Base-by-base conservation (phyloP, 2,329 filamentous ascomycete species). In the Clonostachys solani region DNA sequence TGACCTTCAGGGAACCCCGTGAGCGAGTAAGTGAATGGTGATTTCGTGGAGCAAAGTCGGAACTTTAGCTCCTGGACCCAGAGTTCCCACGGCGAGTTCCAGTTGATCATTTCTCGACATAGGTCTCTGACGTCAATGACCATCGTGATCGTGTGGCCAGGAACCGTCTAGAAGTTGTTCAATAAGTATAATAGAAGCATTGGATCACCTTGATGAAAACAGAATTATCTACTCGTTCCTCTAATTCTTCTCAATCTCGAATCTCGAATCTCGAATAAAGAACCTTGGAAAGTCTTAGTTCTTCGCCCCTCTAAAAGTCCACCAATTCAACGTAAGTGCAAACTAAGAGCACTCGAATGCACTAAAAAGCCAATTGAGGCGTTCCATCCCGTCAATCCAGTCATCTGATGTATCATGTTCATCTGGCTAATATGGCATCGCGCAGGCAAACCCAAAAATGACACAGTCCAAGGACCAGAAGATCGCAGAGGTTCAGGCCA, bases 401-500 rank as follows among this genome's bases (percentile, higher is more conserved):
- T 16, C 16, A 43, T 33, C 12, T 29, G 6, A 43, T 13, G 6
- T n/a, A 23, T 43, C 42, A 17, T 17, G 23, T 15, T 8, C 23
- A 10, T 29, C 9, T 10, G 2, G 3, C 9, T 29, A 5, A 15
- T 5, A 18, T 3, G 10, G 12, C 16, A 13, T 19, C 9, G 1
- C 15, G 15, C 40, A 42, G 17, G 23, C 23, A 9, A 42, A 23
- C n/a, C 33, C 43, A 43, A 34, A 43, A 19, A 75, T 75, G 72
- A 50, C 68, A 54, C 60, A 72, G 47, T 73, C 71, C 68, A 89
- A 88, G 66, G 63, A 72, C 53, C 72, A 85, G 47, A 72, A 86
- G 65, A 86, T 92, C 61, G 79, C 84, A 45, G 69, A 87, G 65
- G 76, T 76, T 59, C 77, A 85, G 69, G 69, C 83, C 64, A 89